Conservation (phyloP, 345 rosid genomes). For the Hirschfeldia incana region DNA sequence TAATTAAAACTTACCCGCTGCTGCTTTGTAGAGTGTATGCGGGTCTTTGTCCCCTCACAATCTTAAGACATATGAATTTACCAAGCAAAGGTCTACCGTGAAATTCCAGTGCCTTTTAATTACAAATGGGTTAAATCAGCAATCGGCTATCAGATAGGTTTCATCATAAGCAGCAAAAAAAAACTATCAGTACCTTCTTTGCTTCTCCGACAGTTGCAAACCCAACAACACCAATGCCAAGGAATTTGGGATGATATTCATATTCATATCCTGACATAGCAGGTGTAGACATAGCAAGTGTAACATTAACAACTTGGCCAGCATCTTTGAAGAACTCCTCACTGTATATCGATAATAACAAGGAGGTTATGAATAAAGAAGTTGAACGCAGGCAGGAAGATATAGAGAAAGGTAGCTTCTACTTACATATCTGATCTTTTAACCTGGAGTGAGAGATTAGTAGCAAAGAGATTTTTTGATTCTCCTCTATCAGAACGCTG, state of each 20-base stretch:
- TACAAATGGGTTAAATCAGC: background rate
- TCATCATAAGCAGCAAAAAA: background rate
- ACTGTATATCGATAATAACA: background rate
- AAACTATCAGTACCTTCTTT: background rate
- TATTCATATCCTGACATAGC: no score
- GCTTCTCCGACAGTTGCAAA: background rate
- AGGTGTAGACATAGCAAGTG: background rate
- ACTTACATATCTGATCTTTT: background rate
- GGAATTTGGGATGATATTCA: background rate
- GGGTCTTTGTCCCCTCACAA: background rate
- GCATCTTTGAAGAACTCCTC: background rate
- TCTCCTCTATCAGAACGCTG: background rate
- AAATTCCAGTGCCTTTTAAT: background rate
- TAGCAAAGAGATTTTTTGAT: background rate
- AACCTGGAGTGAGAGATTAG: background rate
- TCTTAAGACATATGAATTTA: background rate
- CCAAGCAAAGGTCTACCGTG: background rate
- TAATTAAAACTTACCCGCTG: no score
- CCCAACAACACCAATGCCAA: background rate
- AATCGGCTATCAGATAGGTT: background rate
- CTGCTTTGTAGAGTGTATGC: background rate
- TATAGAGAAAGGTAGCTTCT: background rate
- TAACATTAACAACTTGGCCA: background rate
- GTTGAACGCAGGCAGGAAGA: background rate
- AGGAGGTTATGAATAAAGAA: background rate